Evolutionary conservation across 2,329 filamentous ascomycete species (phyloP), one percentile per base, ranked within the genome.

Genomic region (Chaetothyriales sp.): DNA sequence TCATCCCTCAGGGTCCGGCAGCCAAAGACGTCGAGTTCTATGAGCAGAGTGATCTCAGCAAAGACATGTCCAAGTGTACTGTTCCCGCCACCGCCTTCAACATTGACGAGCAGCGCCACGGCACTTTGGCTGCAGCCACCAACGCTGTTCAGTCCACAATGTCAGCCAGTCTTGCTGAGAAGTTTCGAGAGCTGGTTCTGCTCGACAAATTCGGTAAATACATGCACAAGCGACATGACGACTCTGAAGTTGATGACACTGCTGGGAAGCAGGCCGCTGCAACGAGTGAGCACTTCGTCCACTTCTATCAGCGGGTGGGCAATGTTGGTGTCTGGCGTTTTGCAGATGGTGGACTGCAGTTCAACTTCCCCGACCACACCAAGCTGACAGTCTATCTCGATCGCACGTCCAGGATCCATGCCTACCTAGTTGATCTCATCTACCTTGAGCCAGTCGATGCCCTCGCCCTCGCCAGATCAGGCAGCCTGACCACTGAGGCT

Each of bases 291-390:
- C 68, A 69, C 22, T 73, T 71, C 54, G 66, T 75, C 58, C 73
- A 72, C 49, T 75, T 74, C 60, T 75, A 74, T 59, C 71, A 75
- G 57, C 65, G 73, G 10, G 61, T 75, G 18, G 73, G 73, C 5
- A 75, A 75, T 56, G 72, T 75, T n/a, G 72, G 72, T n/a, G 68
- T 74, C 43, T 75, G 73, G 73, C 71, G 71, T 2, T 75, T 74
- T 55, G 70, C 68, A 20, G 69, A 74, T 54, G 71, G 72, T 4
- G 68, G 70, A 50, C 69, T 75, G 54, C 73, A 74, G 59, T 74
- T 75, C 63, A 75, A 75, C 56, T 75, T 75, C 57, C 73, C 73
- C 2, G 73, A 75, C 51, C 73, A 75, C 54, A 75, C 73, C 10
- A 75, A 75, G 56, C 64, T 75, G 10, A 67, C 73, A n/a, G 62